Base-by-base conservation (phyloP, 805 yeast species). In the Debaryomyces maramus region DNA sequence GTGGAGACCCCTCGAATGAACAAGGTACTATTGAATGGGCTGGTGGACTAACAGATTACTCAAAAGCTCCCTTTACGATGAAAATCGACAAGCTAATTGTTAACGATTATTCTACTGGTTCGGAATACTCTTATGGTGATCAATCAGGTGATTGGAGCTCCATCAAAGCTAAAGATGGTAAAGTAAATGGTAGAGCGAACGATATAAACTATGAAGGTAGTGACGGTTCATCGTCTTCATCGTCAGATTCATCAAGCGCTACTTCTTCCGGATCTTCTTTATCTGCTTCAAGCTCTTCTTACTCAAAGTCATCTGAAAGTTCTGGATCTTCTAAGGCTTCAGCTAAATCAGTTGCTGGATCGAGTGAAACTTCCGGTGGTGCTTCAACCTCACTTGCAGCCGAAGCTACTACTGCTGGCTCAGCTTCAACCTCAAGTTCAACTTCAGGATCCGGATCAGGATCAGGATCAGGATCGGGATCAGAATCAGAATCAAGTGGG, bases 11-110 rank as follows among this genome's bases (percentile, higher is more conserved):
- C 21, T 48, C 64, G 20, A 81, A 82, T 51, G 69, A 69, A 4
- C 66, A 70, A 23, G 91, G 91, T 34, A 83, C 88, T 2, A 81
- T 84, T 41, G 79, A 79, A 55, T 84, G 91, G 91, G 87, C 89
- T 3, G 89, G 90, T 42, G 93, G 93, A 36, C 43, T 48, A 14
- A 78, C 88, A 9, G 82, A 84, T 56, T 83, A 78, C 52, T 36
- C 72, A 3, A 55, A 75, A 19, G 87, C 80, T 22, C 91, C 91
- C 34, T 86, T 80, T 60, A 52, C 77, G 16, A 82, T 85, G 84
- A 54, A 70, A 47, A 71, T 88, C 51, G 68, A 79, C 51, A 63
- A 68, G 4, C 57, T 87, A 37, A 56, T 70, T 18, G 81, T 85
- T 15, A 68, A 78, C 19, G 88, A 83, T 59, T 83, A 81, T 55